Conservation (phyloP, 441 rosid genomes). For the Gossypium schwendimanii region DNA sequence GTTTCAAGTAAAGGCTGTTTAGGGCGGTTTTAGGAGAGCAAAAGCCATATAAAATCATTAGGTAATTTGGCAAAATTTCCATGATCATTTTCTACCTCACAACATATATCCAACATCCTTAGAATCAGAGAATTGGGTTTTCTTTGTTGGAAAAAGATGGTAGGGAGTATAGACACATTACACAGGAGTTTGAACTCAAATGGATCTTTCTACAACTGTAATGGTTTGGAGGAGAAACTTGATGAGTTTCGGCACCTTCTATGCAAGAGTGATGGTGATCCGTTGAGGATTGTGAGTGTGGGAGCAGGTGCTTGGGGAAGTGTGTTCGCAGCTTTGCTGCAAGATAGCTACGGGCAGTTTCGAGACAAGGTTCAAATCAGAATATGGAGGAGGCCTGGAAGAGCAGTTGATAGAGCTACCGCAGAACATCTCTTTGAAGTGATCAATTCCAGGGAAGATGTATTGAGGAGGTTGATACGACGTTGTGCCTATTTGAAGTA, state of each 20-base stretch:
- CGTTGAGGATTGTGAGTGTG: slow-evolving; percentile 62
- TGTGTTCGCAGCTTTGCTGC: slow-evolving; percentile 66
- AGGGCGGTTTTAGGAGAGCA: not conserved
- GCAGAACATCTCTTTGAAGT: slow-evolving; percentile 75
- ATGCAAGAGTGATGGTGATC: slow-evolving; percentile 62
- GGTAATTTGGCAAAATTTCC: not conserved
- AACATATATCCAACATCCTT: not conserved
- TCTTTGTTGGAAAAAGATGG: slow-evolving; percentile 38
- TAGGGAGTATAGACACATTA: slow-evolving; percentile 48
- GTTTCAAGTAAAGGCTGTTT: not conserved
- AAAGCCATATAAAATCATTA: slow-evolving; percentile 8
- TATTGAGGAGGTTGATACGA: slow-evolving; percentile 62
- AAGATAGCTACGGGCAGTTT: slow-evolving; percentile 59
- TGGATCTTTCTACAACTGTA: slow-evolving; percentile 29
- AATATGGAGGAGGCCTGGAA: slow-evolving; percentile 71
- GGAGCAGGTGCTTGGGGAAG: slow-evolving; percentile 93
- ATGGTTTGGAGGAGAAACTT: slow-evolving; percentile 46
- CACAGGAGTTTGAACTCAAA: slow-evolving; percentile 19
- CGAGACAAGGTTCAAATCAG: slow-evolving; percentile 60
- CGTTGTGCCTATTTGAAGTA: slow-evolving; percentile 75
- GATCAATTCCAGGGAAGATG: slow-evolving; percentile 73
- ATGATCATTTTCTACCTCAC: not conserved
- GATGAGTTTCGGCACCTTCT: slow-evolving; percentile 51
- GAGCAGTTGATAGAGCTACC: slow-evolving; percentile 55
- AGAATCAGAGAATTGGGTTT: slow-evolving; percentile 9